Evolutionary conservation across 139 green algal species (phyloP), one percentile per base, ranked within the genome.

Genomic region (Gonium pectorale): DNA sequence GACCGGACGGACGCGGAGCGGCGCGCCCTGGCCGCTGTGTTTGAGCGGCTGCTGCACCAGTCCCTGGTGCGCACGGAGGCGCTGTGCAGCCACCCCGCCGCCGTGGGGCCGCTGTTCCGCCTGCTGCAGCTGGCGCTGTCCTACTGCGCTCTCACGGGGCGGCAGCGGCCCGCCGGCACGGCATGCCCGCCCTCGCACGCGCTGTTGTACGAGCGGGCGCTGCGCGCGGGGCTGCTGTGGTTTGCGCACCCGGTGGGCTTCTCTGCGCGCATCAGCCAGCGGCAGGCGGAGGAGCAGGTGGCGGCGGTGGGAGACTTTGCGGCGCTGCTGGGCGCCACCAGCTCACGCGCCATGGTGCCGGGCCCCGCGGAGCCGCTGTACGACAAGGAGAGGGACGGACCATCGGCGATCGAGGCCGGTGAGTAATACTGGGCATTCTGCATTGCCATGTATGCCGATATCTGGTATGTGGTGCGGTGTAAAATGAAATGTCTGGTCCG

Each of bases 1-100:
- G 83, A 91, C 83, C 46, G 79, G 11, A 68, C 51, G 5, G 77
- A 81, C 41, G 44, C 33, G 27, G 86, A 90, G 38, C 71, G 68
- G 21, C 80, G 60, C 24, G 52, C 80, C 7, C 44, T 89, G 52
- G 60, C 68, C 59, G 35, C 60, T 2, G 75, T 82, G 41, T 82
- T 63, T 59, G 75, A 72, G 56, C 63, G 83, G 35, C 54, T 93
- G 74, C 89, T 95, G 80, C 86, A 87, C 60, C 74, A 86, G 37
- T 88, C 90, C 1, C 88, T 96, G 64, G 49, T 63, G 15, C 21
- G 82, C 33, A 52, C 71, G 1, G 46, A 78, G 29, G n/a, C 31
- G 0, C 89, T 97, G 46, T 88, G 85, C 43, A 86, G 71, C 29
- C 93, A 96, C 87, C 91, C 94, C 43, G 90, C 93, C 38, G 90